These are phyloP conservation scores for Parasitella parasitica DNA, from an alignment of 371 early-diverging fungal genomes.

Conservation along the genomic window DNA sequence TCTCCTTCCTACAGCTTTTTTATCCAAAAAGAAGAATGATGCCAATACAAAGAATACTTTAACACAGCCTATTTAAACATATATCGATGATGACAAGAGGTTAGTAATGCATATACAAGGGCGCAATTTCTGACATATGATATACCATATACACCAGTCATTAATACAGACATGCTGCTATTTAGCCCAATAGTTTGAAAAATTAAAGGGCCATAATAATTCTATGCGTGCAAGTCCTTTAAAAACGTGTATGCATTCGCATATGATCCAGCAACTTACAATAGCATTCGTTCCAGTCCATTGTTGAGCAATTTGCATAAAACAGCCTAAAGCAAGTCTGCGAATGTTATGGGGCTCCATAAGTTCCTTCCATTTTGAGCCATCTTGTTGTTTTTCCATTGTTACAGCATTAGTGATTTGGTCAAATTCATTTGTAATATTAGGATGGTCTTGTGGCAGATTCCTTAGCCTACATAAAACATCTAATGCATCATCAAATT, in stretches of 20 bases:
- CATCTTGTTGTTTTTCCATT: conserved; percentile 51
- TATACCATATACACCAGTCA: conserved; percentile 16
- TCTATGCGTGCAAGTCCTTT: no score
- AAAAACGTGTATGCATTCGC: no score
- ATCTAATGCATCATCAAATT: conserved; percentile 40
- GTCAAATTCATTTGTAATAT: conserved; percentile 45
- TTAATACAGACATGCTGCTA: conserved; percentile 2
- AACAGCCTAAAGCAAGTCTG: conserved; percentile 55
- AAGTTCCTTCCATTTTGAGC: conserved; percentile 37
- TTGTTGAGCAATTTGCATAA: conserved; percentile 59
- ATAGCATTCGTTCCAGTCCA: conserved; percentile 69
- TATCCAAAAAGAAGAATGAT: conserved; percentile 13
- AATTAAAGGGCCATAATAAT: conserved; percentile 18
- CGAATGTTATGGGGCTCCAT: conserved; percentile 51
- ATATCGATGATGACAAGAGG: no score
- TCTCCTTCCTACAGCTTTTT: conserved; percentile 13
- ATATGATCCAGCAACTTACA: no score
- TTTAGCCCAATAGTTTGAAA: conserved; percentile 10
- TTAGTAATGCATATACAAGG: background rate
- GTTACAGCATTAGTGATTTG: conserved; percentile 46
- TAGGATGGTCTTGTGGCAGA: conserved; percentile 37
- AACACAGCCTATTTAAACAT: conserved; percentile 2
- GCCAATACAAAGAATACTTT: conserved; percentile 8
- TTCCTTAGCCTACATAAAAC: conserved; percentile 53
- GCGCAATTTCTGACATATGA: background rate